phyloP scores from a whole-genome alignment of 345 rosid genomes.

The Orychophragmus violaceus region DNA sequence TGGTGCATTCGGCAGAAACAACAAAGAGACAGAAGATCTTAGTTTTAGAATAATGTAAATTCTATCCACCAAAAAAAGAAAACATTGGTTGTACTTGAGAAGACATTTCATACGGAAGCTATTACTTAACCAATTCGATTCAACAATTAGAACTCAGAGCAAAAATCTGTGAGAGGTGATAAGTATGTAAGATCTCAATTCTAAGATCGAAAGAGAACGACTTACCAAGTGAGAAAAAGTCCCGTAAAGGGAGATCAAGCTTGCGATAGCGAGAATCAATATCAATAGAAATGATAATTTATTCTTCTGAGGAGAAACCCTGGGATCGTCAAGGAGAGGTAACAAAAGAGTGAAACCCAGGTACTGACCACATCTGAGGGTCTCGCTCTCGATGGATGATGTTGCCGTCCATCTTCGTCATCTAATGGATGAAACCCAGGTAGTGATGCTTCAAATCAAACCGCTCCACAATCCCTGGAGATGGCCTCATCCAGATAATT shows the following conservation, averaged over 20 bases:
- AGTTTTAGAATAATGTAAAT: too few relatives aligned
- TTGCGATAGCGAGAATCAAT: slow-evolving; percentile 40
- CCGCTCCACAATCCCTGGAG: too few relatives aligned
- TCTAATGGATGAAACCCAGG: too few relatives aligned
- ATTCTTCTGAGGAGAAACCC: slow-evolving; percentile 54
- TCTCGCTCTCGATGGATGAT: slow-evolving; percentile 53
- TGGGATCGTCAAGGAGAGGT: slow-evolving; percentile 62
- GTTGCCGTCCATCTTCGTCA: slow-evolving; percentile 51
- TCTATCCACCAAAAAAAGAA: too few relatives aligned
- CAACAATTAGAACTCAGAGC: neutral
- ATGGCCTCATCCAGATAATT: too few relatives aligned
- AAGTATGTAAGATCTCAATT: neutral
- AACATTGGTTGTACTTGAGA: too few relatives aligned
- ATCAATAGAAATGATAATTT: slow-evolving; percentile 55
- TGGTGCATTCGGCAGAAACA: slow-evolving; percentile 54
- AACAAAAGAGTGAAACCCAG: slow-evolving; percentile 28
- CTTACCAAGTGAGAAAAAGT: slow-evolving; percentile 63
- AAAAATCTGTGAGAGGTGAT: neutral
- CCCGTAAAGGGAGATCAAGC: slow-evolving; percentile 62
- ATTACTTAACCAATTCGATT: neutral
- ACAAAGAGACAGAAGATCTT: neutral
- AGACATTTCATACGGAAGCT: neutral
- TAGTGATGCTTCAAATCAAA: too few relatives aligned
- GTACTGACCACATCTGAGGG: slow-evolving; percentile 56
- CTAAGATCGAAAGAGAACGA: slow-evolving; percentile 16